These are phyloP conservation scores for Microsporum canis DNA, from an alignment of 2,329 filamentous ascomycete genomes.

Conservation along the genomic window DNA sequence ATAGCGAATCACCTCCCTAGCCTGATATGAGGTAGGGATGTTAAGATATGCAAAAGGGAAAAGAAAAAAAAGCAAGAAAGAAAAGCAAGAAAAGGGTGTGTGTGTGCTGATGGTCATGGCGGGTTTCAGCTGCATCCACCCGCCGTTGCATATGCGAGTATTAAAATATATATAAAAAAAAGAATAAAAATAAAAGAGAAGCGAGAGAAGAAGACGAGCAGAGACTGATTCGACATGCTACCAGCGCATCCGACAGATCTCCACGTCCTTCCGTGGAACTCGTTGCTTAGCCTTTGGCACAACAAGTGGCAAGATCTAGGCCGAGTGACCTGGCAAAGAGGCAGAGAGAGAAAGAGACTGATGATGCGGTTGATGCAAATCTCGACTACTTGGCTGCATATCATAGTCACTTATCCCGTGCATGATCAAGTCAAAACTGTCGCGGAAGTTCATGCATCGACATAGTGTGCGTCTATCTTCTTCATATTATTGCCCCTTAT, in stretches of 20 bases:
- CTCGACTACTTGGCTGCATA: no score
- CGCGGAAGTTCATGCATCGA: no score
- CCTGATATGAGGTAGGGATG: not conserved
- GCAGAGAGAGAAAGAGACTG: not conserved
- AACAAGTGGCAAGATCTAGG: not conserved
- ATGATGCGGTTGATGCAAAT: not conserved
- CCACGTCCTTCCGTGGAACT: slow-evolving; percentile 1
- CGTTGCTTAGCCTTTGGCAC: not conserved
- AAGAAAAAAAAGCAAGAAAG: not conserved
- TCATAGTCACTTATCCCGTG: no score
- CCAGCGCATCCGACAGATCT: not conserved
- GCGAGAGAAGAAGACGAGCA: slow-evolving; percentile 7
- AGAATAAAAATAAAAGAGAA: slow-evolving; percentile 4
- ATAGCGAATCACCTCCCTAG: not conserved
- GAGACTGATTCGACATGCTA: slow-evolving; percentile 3
- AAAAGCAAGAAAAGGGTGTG: not conserved
- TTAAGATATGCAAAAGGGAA: not conserved
- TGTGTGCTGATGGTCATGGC: slow-evolving; percentile 10
- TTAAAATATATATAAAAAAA: slow-evolving; percentile 7
- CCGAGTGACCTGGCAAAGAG: not conserved
- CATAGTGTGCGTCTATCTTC: no score
- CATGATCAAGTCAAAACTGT: no score
- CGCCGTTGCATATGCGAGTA: slow-evolving; percentile 23
- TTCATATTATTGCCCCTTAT: no score
- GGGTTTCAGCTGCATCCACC: slow-evolving; percentile 21